Evolutionary conservation across 2,329 filamentous ascomycete genomes (phyloP), one percentile per base, ranked within the genome.

Genomic region (Stenocarpella maydis): DNA sequence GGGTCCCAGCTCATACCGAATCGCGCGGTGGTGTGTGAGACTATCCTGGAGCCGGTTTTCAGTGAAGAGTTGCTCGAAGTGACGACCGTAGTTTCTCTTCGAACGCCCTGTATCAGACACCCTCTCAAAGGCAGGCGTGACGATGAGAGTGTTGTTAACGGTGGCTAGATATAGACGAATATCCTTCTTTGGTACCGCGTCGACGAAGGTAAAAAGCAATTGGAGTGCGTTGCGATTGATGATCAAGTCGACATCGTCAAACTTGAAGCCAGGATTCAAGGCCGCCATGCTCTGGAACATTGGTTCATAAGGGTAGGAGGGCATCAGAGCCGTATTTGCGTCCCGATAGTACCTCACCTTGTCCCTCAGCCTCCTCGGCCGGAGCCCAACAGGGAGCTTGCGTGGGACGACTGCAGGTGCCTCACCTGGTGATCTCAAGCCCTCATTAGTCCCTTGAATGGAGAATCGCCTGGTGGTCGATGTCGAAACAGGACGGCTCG

Each of bases 231-330:
- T 76, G 6, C 77, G 75, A 58, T 77, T 78, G 37, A 73, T 67
- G 5, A 80, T 64, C 4, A 80, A 34, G 39, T 80, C 77, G 26
- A 79, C 63, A 3, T 76, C 66, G 58, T 74, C 69, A 28, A 80
- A 78, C 24, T 65, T 69, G 58, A 71, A 69, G 1, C 21, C 24
- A 0, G 75, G 74, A 8, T 72, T 74, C 74, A 76, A 76, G 19
- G 67, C 26, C 4, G 67, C 68, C 8, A 74, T 69, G 52, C 77
- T 77, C n/a, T 73, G 67, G 45, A 80, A 77, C 15, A 77, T 63
- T 4, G 75, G 71, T 41, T 78, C 73, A 64, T 78, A 80, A 1
- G 76, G 74, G 26, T 72, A 75, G 15, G 65, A 21, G 1, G 75
- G 70, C 64, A 70, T 63, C 8, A 24, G 54, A 7, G 63, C 67